phyloP scores from a whole-genome alignment of 441 rosid species.

The Sinapis alba region DNA sequence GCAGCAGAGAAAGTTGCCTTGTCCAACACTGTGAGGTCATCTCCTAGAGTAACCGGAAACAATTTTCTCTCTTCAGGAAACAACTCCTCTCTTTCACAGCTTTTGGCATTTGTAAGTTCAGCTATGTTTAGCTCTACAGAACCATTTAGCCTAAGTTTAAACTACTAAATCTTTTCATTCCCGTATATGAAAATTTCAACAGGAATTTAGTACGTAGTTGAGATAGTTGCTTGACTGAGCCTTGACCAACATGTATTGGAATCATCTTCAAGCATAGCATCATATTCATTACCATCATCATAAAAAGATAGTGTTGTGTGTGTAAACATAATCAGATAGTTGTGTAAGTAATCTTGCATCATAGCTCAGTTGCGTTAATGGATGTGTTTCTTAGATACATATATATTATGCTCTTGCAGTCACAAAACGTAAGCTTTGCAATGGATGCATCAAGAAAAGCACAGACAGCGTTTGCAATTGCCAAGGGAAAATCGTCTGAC shows the following conservation, averaged over 20 bases:
- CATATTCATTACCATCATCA: conserved; percentile 15
- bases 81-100: conserved; percentile 47
- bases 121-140: conserved; percentile 10
- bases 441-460: conserved; percentile 45
- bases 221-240: background rate
- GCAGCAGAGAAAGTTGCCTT: conserved; percentile 27
- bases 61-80: conserved; percentile 49
- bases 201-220: background rate
- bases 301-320: background rate
- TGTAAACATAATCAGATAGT: background rate
- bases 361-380: background rate
- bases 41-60: conserved; percentile 31
- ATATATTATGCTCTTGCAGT: conserved; percentile 47
- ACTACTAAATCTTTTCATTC: conserved; percentile 5
- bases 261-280: background rate
- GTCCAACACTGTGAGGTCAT: conserved; percentile 35
- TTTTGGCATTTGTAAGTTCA: conserved; percentile 60
- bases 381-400: conserved; percentile 4
- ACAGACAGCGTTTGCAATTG: conserved; percentile 31
- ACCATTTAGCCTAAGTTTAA: conserved; percentile 6
- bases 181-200: background rate
- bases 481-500: conserved; percentile 29
- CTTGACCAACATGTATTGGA: conserved; percentile 1
- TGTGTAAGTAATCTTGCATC: background rate
- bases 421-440: conserved; percentile 31